These are phyloP conservation scores for Hylodesmum podocarpum DNA, from an alignment of 306 rosid species.

Conservation along the genomic window DNA sequence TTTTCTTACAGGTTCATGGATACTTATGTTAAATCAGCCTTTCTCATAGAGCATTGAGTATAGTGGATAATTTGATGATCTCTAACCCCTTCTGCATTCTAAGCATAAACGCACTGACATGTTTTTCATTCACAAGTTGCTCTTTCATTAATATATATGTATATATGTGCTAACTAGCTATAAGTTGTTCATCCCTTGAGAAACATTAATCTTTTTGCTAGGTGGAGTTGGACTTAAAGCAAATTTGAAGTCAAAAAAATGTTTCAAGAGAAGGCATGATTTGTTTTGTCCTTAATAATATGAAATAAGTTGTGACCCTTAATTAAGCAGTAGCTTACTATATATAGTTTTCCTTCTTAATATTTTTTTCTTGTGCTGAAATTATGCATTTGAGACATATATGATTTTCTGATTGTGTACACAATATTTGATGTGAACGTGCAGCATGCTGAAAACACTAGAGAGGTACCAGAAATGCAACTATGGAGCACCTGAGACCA, in stretches of 20 bases:
- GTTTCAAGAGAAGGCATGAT: background rate
- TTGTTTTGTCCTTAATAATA: background rate
- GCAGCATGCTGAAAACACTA: constrained; percentile 89
- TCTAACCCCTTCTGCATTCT: background rate
- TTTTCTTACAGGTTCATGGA: background rate
- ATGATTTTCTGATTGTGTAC: background rate
- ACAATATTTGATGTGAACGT: background rate
- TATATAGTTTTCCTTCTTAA: background rate
- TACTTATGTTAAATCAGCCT: background rate
- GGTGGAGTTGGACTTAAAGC: background rate
- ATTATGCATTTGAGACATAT: background rate
- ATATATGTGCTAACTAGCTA: too few species aligned
- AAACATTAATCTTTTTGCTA: background rate
- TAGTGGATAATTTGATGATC: background rate
- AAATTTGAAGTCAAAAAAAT: background rate
- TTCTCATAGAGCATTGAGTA: background rate
- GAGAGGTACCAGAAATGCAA: constrained; percentile 94
- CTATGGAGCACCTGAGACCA: constrained; percentile 90
- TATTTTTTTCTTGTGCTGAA: background rate
- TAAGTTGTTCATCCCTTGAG: background rate
- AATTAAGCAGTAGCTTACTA: background rate
- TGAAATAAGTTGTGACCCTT: background rate
- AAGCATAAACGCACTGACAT: background rate
- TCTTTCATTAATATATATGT: background rate
- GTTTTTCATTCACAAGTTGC: background rate